phyloP scores from a whole-genome alignment of 2,329 filamentous ascomycete species.

The Cryphonectria naterciae region DNA sequence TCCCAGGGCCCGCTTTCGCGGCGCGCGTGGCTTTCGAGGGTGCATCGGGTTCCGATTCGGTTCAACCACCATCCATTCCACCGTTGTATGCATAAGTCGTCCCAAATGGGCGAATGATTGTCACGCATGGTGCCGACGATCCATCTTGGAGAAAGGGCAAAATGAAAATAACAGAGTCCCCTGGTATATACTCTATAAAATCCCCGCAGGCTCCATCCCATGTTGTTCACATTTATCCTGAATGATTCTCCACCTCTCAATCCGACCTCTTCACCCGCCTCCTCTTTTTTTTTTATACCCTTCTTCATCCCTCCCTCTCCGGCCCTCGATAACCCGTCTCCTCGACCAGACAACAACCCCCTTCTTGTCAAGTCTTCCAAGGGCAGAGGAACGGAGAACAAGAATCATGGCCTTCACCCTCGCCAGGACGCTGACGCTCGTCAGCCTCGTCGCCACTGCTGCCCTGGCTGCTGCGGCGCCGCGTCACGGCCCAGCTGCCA shows the following conservation, averaged over 20 bases:
- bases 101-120: slow-evolving; percentile 12
- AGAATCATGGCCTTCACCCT: slow-evolving; percentile 6
- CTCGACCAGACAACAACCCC: not conserved
- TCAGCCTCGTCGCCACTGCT: not conserved
- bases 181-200: not conserved
- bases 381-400: not conserved
- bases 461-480: slow-evolving; percentile 10
- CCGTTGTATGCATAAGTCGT: not conserved
- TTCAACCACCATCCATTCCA: slow-evolving; percentile 6
- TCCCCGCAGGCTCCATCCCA: not conserved
- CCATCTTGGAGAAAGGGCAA: not conserved
- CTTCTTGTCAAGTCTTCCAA: not conserved
- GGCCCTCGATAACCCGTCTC: not conserved
- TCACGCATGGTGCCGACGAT: not conserved
- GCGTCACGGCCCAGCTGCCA: not conserved
- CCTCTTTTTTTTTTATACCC: too few relatives aligned
- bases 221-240: not conserved
- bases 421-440: slow-evolving; percentile 1
- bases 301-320: not conserved
- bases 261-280: not conserved
- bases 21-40: slow-evolving; percentile 7
- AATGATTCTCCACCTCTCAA: not conserved
- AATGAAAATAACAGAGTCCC: not conserved
- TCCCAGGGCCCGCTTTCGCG: slow-evolving; percentile 2
- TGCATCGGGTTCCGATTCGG: slow-evolving; percentile 24